Base-by-base conservation (phyloP, 1,284 basidiomycete genomes). In the Inonotus obliquus region DNA sequence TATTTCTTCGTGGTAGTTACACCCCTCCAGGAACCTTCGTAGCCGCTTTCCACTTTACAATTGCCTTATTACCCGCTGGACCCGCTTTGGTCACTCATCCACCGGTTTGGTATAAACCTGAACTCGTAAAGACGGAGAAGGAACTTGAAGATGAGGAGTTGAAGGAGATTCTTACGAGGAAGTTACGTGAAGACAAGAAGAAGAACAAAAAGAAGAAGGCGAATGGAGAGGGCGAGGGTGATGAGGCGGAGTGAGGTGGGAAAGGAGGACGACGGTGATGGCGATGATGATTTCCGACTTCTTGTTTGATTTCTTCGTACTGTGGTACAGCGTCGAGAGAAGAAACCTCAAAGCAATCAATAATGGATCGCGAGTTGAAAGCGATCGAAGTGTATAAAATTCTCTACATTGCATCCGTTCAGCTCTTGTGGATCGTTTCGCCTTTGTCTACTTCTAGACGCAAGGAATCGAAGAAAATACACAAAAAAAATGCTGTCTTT, bases 11-110 rank as follows among this genome's bases (percentile, higher is more conserved):
- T 23, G 39, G 32, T 62, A 92, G 90, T 62, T 92, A 89, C 76
- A 93, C 93, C 5, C 89, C 91, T 44, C 68, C 85, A 25, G 87
- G 83, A 68, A 91, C 91, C 4, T 84, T 89, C 65, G 94, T 95
- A 54, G 94, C 94, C 60, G 91, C 91, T 41, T 94, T 96, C 84
- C 96, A 97, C 81, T 97, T 96, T 78, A 97, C 94, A 63, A 87
- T 96, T 69, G 94, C 92, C 32, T 84, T 97, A 39, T 85, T 91
- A 45, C 86, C 93, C 52, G 89, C 85, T 64, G 94, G 94, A 37
- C 94, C 95, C 37, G 77, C 89, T 52, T 76, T 97, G 64, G 82
- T 98, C 73, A 94, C 92, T 13, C 88, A 92, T 60, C 85, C 91
- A 10, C 93, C 96, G 7, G 73, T 87, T 39, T 98, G 95, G 95